phyloP scores from a whole-genome alignment of 495 filamentous ascomycete genomes.

The Penicillium waksmanii region DNA sequence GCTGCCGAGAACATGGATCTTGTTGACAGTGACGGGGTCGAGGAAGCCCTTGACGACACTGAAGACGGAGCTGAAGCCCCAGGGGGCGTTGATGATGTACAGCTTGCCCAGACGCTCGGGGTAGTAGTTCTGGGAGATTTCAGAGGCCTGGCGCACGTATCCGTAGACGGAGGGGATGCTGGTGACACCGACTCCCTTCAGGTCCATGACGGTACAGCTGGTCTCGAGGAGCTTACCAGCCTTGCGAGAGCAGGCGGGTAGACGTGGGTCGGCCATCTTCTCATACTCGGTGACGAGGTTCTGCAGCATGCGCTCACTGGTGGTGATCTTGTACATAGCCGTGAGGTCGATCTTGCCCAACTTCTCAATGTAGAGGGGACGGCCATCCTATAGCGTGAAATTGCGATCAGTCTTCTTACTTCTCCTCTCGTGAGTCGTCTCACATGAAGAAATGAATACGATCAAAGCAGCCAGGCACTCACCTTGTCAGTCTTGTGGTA shows the following conservation, averaged over 20 bases:
- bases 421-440: neutral
- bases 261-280: constrained; percentile 86
- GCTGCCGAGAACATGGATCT: constrained; percentile 89
- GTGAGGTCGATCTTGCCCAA: constrained; percentile 89
- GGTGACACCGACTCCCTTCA: constrained; percentile 87
- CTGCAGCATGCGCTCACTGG: constrained; percentile 87
- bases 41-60: constrained; percentile 85
- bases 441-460: neutral
- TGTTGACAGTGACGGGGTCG: constrained; percentile 92
- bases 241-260: constrained; percentile 96
- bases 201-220: constrained; percentile 95
- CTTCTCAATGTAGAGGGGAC: constrained; percentile 96
- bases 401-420: neutral
- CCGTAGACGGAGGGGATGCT: constrained; percentile 81
- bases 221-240: constrained; percentile 88
- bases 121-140: constrained; percentile 97
- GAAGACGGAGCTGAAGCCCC: constrained; percentile 87
- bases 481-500: constrained; percentile 99
- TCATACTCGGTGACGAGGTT: constrained; percentile 98
- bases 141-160: constrained; percentile 79
- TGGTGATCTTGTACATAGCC: constrained; percentile 92
- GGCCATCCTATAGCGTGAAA: constrained; percentile 70
- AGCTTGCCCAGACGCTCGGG: constrained; percentile 88
- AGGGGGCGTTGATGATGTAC: constrained; percentile 97
- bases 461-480: constrained; percentile 17